Evolutionary conservation across 495 filamentous ascomycete species (phyloP).

Genomic region (Xylaria castorea): DNA sequence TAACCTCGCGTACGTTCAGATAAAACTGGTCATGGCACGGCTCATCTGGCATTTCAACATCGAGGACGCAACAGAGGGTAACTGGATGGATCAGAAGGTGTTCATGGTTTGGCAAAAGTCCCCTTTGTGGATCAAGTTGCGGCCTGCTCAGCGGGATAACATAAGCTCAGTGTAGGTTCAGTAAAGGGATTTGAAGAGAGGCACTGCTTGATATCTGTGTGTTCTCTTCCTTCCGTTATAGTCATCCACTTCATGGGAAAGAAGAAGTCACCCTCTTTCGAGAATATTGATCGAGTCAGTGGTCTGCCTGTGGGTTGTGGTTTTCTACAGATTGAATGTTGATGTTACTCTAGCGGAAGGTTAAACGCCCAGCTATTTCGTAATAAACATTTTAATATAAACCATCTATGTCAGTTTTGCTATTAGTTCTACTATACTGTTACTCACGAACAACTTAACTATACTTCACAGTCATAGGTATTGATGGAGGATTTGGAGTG

Average conservation of each 20-base stretch:
- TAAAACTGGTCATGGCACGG: conserved; percentile 45
- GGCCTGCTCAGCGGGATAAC: conserved; percentile 2
- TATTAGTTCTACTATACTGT: too few species aligned
- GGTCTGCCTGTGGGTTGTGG: neutral
- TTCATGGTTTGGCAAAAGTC: conserved; percentile 42
- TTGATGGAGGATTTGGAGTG: too few species aligned
- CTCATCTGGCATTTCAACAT: conserved; percentile 50
- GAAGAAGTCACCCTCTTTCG: neutral
- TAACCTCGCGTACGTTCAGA: conserved; percentile 48
- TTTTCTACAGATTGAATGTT: neutral
- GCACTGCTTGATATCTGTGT: neutral
- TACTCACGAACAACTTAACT: too few species aligned
- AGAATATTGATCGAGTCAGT: neutral
- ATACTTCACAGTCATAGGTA: too few species aligned
- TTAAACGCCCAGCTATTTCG: neutral
- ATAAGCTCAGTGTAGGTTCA: neutral
- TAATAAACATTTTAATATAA: neutral
- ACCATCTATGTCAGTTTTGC: too few species aligned
- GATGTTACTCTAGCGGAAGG: neutral
- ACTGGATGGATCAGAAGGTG: conserved; percentile 32
- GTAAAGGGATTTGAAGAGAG: neutral
- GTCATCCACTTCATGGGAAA: neutral
- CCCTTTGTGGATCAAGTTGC: conserved; percentile 22
- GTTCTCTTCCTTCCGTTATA: neutral
- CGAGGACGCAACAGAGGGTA: conserved; percentile 33